Percentiles rank a stretch among this genome's conserved stretches.
Evolutionary conservation across 176 grass and related monocot genomes (phyloP).

Genomic region (Zoysia pacifica): DNA sequence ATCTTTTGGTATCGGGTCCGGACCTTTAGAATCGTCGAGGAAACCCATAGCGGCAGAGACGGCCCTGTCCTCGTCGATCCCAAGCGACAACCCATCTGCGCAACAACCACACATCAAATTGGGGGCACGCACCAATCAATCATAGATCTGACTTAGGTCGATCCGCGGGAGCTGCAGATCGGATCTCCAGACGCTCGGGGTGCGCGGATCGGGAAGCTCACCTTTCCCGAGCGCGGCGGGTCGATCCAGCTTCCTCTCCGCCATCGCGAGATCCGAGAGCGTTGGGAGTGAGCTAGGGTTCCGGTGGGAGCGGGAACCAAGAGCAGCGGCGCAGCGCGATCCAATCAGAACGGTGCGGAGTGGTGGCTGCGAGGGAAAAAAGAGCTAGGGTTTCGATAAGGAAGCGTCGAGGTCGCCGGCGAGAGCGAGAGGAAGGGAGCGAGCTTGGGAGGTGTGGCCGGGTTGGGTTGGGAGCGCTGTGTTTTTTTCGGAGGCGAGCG

Average conservation of each 20-base stretch:
- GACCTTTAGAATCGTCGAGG: slow-evolving; percentile 88
- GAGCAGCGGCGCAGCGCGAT: slow-evolving; percentile 17
- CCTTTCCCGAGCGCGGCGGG: slow-evolving; percentile 69
- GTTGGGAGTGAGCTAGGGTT: slow-evolving; percentile 64
- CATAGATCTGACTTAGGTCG: slow-evolving; percentile 33
- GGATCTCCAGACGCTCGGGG: slow-evolving; percentile 27
- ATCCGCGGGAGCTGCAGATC: slow-evolving; percentile 36
- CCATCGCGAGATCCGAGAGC: slow-evolving; percentile 66
- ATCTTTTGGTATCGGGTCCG: not conserved
- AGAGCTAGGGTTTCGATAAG: slow-evolving; percentile 64
- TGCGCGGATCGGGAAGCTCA: slow-evolving; percentile 40
- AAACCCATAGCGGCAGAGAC: slow-evolving; percentile 66
- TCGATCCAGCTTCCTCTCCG: slow-evolving; percentile 82
- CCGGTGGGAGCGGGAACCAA: slow-evolving; percentile 10
- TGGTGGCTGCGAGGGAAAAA: not conserved
- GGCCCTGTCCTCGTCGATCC: slow-evolving; percentile 75
- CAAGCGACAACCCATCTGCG: slow-evolving; percentile 70
- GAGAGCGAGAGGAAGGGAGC: not conserved
- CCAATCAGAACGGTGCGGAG: not conserved
- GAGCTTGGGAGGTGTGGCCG: slow-evolving; percentile 3
- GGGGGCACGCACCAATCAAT: slow-evolving; percentile 9
- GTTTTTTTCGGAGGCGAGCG: slow-evolving; percentile 1
- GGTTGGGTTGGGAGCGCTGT: slow-evolving; percentile 27
- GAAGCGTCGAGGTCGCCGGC: slow-evolving; percentile 42
- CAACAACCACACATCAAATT: slow-evolving; percentile 51